Percentiles rank a stretch among this genome's conserved stretches.
phyloP scores from a whole-genome alignment of 306 rosid species.

The Sicyos edulis region DNA sequence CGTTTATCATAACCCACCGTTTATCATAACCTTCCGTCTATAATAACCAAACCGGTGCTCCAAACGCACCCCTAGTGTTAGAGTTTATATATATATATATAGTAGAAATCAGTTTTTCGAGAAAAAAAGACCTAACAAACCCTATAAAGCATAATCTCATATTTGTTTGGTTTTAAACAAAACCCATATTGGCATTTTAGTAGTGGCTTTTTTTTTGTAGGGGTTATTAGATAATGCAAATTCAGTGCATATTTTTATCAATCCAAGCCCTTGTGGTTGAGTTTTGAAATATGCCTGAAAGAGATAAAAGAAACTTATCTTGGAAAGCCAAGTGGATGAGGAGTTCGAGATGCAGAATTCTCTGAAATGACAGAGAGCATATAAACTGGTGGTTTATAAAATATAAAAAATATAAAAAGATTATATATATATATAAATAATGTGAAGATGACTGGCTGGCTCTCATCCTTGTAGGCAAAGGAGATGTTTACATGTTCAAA shows the following conservation, averaged over 20 bases:
- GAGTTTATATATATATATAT: too few species aligned
- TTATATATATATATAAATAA: too few species aligned
- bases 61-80: too few species aligned
- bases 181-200: too few species aligned
- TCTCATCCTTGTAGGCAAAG: conserved; percentile 14
- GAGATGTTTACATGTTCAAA: background rate
- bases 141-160: background rate
- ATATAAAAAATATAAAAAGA: background rate
- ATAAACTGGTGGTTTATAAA: conserved; percentile 14
- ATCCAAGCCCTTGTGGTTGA: conserved; percentile 16
- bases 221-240: background rate
- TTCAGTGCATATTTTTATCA: conserved; percentile 39
- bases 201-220: too few species aligned
- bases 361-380: conserved; percentile 5
- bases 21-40: too few species aligned
- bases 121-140: too few species aligned
- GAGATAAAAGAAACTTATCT: conserved; percentile 47
- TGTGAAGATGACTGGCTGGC: conserved; percentile 20
- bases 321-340: conserved; percentile 40
- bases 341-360: conserved; percentile 27
- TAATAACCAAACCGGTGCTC: too few species aligned
- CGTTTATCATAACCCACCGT: too few species aligned
- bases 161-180: background rate
- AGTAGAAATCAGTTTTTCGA: background rate
- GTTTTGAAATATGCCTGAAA: conserved; percentile 21